A percentile compares a stretch with the other conserved stretches of the same genome.
These are phyloP conservation scores for Silene vulgaris DNA, from an alignment of 179 eudicot genomes.

Conservation along the genomic window DNA sequence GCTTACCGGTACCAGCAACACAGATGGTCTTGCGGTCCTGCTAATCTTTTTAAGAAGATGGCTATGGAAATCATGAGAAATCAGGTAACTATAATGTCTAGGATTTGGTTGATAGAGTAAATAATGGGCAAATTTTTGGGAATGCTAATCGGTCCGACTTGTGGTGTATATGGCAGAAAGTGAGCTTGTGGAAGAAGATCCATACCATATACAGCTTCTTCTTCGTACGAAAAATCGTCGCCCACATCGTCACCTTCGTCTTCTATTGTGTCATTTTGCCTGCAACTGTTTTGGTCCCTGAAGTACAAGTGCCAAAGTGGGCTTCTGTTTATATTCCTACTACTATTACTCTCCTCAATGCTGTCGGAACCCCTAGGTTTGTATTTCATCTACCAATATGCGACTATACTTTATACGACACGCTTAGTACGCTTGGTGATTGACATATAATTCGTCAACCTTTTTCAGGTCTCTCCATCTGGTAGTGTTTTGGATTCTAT, in stretches of 20 bases:
- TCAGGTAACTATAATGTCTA: constrained; percentile 34
- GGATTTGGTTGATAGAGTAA: not conserved
- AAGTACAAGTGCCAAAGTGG: constrained; percentile 72
- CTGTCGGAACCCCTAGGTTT: constrained; percentile 80
- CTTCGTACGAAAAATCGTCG: constrained; percentile 68
- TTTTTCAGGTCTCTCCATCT: constrained; percentile 60
- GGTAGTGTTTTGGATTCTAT: constrained; percentile 68
- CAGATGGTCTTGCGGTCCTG: constrained; percentile 77
- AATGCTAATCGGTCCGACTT: not conserved
- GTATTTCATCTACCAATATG: not conserved
- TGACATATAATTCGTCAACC: not conserved
- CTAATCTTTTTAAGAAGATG: constrained; percentile 63
- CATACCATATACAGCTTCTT: constrained; percentile 83
- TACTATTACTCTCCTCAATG: constrained; percentile 59
- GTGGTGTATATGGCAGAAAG: constrained; percentile 47
- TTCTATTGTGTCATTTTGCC: constrained; percentile 74
- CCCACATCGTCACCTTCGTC: constrained; percentile 69
- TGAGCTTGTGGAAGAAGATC: constrained; percentile 62
- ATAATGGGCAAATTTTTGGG: not conserved
- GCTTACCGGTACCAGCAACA: constrained; percentile 72
- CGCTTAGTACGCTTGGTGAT: not conserved
- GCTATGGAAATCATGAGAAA: constrained; percentile 42
- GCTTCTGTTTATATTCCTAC: constrained; percentile 78
- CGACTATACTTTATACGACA: not conserved
- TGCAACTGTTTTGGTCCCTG: constrained; percentile 62